Evolutionary conservation across 139 green algal species (phyloP), one percentile per base, ranked within the genome.

Genomic region (Closterium sp.): DNA sequence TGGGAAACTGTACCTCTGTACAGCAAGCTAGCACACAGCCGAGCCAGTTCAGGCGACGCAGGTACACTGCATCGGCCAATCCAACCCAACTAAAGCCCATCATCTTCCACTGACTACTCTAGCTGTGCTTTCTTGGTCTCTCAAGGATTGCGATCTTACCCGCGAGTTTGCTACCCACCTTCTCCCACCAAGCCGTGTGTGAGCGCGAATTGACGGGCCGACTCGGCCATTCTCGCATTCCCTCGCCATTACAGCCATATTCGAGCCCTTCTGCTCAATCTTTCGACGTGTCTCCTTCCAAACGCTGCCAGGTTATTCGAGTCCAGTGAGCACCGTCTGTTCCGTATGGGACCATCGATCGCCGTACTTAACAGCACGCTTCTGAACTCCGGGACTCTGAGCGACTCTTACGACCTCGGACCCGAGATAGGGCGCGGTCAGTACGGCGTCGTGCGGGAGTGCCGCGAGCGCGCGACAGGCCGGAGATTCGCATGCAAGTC

Each of bases 401-500:
- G 43, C 43, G 43, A 69, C 23, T 16, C 21, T 69, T 69, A 69
- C 43, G 43, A 69, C 10, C 12, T 69, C 43, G 43, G 43, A 2
- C 12, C 21, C 23, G 43, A 69, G 43, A 69, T 69, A 69, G 43
- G 43, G 21, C 43, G 43, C 43, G 87, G 87, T 10, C 69, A 90
- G 25, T 90, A 85, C 33, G 87, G 87, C 10, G 34, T 90, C 23
- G 87, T 90, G 34, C 33, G 31, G 87, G 35, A 85, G 19, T 90
- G 87, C n/a, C 55, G 69, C 34, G 35, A 90, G 25, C 87, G 87
- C 33, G 31, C n/a, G 28, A 92, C 90, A 33, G 90, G 84, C 12
- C n/a, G 25, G 86, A 84, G 90, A 9, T 85, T 34, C 38, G 84
- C 90, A n/a, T 92, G 87, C 86, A 92, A 92, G 86, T 92, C 30